Evolutionary conservation across 805 yeast genomes (phyloP), one percentile per base, ranked within the genome.

Genomic region (Sungouiella blattae): DNA sequence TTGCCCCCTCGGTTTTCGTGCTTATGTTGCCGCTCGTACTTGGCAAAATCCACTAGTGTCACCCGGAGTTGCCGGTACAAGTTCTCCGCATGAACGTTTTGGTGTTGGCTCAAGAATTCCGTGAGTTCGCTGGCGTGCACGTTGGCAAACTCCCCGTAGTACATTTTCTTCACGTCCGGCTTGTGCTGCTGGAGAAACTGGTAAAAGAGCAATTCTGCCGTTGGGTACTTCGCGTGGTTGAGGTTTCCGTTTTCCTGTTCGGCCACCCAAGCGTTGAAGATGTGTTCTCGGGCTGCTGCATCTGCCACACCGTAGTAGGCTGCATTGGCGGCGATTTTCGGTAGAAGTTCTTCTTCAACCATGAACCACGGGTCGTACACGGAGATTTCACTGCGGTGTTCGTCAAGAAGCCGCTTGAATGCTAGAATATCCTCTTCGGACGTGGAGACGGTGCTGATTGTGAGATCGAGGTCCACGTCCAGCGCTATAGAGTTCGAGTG

Each of bases 331-430:
- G 50, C 51, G 11, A 66, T 48, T 14, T 60, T 57, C 1, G 43
- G 31, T 5, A 63, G 44, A 8, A 62, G 41, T 14, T 61, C 64
- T 31, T 64, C 71, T 39, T 64, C 67, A 0, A 65, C 53, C 17
- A 67, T 32, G 32, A 49, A 52, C 68, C 71, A 67, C 4, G 69
- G 59, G 27, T 64, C 64, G 43, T 52, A 64, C 14, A 50, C 26
- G 5, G 67, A 58, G 13, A 67, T 60, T 21, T 40, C 37, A 13
- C 47, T 35, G 30, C 48, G 37, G 33, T 49, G 48, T 13, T 28
- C 30, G 23, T 64, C 58, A 5, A 67, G 47, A 11, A 67, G 47
- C 1, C 20, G 28, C 5, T 38, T 37, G 44, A 66, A 66, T 5
- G 49, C 53, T 13, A 17, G 16, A 12, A 26, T 34, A 11, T 21